phyloP scores from a whole-genome alignment of 345 rosid genomes.

The Bruguiera gymnorhiza region DNA sequence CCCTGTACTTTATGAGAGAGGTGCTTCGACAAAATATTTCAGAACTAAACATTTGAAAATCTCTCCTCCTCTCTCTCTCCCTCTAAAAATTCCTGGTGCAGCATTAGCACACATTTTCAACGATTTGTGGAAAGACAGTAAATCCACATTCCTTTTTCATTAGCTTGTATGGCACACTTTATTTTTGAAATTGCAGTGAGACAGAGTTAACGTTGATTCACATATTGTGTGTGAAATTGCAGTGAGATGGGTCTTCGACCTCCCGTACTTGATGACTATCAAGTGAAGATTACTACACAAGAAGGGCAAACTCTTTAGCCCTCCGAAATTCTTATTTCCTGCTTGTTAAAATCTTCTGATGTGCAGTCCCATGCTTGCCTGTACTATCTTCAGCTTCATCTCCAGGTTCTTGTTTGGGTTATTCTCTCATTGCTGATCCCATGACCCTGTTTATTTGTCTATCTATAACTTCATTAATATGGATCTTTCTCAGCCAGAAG shows the following conservation, averaged over 20 bases:
- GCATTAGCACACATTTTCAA: conserved; percentile 82
- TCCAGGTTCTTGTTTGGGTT: background rate
- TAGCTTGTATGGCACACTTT: background rate
- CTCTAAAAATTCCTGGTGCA: conserved; percentile 21
- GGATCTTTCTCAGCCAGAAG: no score
- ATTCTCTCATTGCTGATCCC: background rate
- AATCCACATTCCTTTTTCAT: conserved; percentile 21
- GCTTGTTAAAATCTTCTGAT: conserved; percentile 12
- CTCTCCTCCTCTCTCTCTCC: no score
- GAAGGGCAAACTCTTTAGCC: conserved; percentile 58
- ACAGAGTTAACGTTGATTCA: background rate
- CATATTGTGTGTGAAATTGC: conserved; percentile 24
- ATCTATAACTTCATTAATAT: no score
- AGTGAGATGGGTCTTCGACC: conserved; percentile 88
- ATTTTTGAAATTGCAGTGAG: background rate
- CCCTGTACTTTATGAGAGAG: conserved; percentile 75
- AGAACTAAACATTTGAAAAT: background rate
- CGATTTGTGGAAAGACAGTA: conserved; percentile 82
- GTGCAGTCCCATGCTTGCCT: conserved; percentile 64
- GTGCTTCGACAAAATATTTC: conserved; percentile 28
- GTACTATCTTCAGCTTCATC: background rate
- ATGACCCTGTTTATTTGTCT: no score
- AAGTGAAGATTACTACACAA: conserved; percentile 74
- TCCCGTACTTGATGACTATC: conserved; percentile 72
- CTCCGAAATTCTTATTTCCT: conserved; percentile 12